phyloP scores from a whole-genome alignment of 2,329 filamentous ascomycete species.

The Rhynchosporium graminicola region DNA sequence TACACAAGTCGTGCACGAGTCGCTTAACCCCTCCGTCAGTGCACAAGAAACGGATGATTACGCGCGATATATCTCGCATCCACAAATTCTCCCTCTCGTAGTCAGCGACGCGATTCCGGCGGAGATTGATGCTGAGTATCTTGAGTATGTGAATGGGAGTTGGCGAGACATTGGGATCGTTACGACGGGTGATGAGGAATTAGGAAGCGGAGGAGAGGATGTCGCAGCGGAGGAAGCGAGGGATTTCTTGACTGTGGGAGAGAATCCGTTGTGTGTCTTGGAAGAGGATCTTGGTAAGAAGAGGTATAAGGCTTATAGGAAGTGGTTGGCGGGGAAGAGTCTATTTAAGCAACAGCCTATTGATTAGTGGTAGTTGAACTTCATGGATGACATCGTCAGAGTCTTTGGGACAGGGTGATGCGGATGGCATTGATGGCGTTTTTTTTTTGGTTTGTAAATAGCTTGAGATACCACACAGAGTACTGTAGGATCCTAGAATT shows the following conservation, averaged over 20 bases:
- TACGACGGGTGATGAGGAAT: constrained; percentile 18
- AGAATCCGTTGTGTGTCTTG: constrained; percentile 84
- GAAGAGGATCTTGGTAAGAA: constrained; percentile 89
- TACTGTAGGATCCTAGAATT: background rate
- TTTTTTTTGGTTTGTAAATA: constrained; percentile 9
- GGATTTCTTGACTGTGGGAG: constrained; percentile 73
- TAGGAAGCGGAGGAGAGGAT: constrained; percentile 48
- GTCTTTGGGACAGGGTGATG: background rate
- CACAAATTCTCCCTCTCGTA: constrained; percentile 83
- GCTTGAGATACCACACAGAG: constrained; percentile 9
- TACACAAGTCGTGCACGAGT: constrained; percentile 80
- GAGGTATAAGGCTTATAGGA: constrained; percentile 92
- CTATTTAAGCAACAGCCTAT: constrained; percentile 87
- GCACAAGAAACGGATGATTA: constrained; percentile 82
- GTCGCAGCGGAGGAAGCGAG: constrained; percentile 62
- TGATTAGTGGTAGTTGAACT: constrained; percentile 38
- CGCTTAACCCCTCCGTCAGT: constrained; percentile 80
- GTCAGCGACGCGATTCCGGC: constrained; percentile 67
- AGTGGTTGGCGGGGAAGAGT: constrained; percentile 93
- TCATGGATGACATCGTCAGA: background rate
- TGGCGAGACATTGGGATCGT: constrained; percentile 53
- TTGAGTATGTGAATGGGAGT: constrained; percentile 75
- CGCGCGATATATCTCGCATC: constrained; percentile 82
- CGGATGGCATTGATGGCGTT: background rate
- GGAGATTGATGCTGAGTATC: constrained; percentile 66